Conservation (phyloP, 805 yeast genomes). For the Lipomyces chichibuensis region DNA sequence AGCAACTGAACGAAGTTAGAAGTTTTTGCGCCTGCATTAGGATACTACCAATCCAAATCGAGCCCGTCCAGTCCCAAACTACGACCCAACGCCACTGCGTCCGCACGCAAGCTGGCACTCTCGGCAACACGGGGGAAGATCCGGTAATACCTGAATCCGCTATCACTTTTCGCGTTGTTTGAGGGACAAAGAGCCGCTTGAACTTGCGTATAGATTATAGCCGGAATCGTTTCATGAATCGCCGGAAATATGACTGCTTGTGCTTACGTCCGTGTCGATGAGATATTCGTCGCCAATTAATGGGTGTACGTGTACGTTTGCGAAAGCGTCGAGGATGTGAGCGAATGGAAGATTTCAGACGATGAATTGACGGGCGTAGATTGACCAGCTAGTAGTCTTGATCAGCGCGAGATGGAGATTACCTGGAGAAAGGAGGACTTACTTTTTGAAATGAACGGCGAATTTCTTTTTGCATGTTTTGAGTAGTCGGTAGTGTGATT, state of each 20-base stretch:
- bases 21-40: conserved; percentile 55
- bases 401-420: not conserved
- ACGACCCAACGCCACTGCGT: conserved; percentile 51
- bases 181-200: conserved; percentile 52
- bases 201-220: conserved; percentile 46
- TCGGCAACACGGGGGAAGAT: conserved; percentile 50
- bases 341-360: conserved; percentile 49
- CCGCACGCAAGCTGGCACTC: conserved; percentile 44
- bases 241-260: conserved; percentile 9
- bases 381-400: conserved; percentile 58
- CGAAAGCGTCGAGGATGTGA: conserved; percentile 78
- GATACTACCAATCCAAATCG: conserved; percentile 95
- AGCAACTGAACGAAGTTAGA: conserved; percentile 51
- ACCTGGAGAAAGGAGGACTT: not conserved
- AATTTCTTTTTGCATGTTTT: conserved; percentile 11
- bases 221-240: conserved; percentile 20
- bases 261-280: conserved; percentile 67
- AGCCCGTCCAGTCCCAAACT: conserved; percentile 74
- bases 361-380: conserved; percentile 63
- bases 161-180: conserved; percentile 63
- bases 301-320: conserved; percentile 61
- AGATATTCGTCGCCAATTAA: conserved; percentile 57
- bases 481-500: not conserved
- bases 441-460: conserved; percentile 23
- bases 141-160: conserved; percentile 70